Conservation (phyloP, 768 basidiomycete species). For the Collybia mongolica region DNA sequence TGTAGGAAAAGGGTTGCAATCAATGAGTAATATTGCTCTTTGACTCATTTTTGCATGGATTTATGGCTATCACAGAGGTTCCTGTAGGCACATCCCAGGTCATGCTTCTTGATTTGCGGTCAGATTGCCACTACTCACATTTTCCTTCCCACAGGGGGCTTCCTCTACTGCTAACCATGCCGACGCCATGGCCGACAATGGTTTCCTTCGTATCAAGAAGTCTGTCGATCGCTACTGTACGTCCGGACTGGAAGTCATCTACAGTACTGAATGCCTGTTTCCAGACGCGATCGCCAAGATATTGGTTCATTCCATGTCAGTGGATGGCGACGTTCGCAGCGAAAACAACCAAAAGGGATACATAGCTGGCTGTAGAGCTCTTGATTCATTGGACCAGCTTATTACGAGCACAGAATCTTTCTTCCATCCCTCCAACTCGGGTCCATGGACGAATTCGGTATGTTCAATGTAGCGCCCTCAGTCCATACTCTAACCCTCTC, state of each 20-base stretch:
- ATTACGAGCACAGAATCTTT: constrained; percentile 92
- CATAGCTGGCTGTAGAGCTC: constrained; percentile 81
- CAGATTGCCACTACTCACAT: neutral
- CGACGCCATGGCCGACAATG: constrained; percentile 56
- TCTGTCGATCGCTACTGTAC: constrained; percentile 60
- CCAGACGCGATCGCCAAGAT: constrained; percentile 79
- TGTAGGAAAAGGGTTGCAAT: constrained; percentile 77
- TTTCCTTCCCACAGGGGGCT: constrained; percentile 42
- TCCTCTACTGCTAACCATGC: constrained; percentile 70
- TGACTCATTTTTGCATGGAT: neutral
- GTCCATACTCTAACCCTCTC: constrained; percentile 5
- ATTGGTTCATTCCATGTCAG: constrained; percentile 85
- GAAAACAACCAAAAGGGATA: constrained; percentile 48
- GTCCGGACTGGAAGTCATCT: constrained; percentile 16
- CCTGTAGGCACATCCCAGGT: constrained; percentile 73
- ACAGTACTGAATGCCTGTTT: constrained; percentile 1
- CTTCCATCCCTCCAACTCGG: constrained; percentile 95
- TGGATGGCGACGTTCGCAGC: constrained; percentile 66
- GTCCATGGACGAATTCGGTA: constrained; percentile 73
- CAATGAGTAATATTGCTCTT: constrained; percentile 58
- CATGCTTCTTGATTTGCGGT: constrained; percentile 10
- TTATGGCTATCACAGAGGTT: constrained; percentile 43
- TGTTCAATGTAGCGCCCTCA: constrained; percentile 15
- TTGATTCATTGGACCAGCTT: constrained; percentile 84
- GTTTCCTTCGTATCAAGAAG: constrained; percentile 68